Percentiles rank a stretch among this genome's conserved stretches.
Conservation (phyloP, 148 eudicot genomes). For the Chenopodium berlandieri region DNA sequence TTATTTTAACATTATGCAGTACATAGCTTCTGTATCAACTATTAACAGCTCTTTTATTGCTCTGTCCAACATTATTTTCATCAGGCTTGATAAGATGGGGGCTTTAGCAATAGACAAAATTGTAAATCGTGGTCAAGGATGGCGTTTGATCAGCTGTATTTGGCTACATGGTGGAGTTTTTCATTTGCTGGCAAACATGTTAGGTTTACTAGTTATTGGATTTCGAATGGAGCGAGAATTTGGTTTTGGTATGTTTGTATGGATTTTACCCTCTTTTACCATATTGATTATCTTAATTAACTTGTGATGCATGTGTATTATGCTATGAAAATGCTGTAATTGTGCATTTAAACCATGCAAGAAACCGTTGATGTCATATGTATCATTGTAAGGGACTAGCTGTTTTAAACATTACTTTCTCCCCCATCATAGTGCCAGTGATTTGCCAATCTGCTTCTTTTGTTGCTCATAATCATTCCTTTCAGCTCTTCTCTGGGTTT, state of each 20-base stretch:
- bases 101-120: conserved; percentile 69
- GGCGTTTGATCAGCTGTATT: conserved; percentile 85
- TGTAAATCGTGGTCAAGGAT: conserved; percentile 61
- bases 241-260: conserved; percentile 63
- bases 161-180: conserved; percentile 96
- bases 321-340: background rate
- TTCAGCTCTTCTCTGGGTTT: background rate
- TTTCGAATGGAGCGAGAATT: conserved; percentile 81
- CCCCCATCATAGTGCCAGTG: background rate
- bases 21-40: background rate
- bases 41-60: background rate
- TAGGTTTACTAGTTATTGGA: conserved; percentile 77
- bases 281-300: background rate
- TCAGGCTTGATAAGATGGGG: conserved; percentile 85
- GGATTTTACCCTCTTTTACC: background rate
- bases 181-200: conserved; percentile 78
- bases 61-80: background rate
- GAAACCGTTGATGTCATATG: no score
- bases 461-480: background rate
- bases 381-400: background rate
- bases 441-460: background rate
- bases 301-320: background rate
- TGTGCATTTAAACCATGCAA: background rate
- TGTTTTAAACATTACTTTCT: background rate
- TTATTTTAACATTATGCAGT: background rate